Evolutionary conservation across 108 stramenopile genomes (phyloP).

Genomic region (Fragilaria crotonensis): DNA sequence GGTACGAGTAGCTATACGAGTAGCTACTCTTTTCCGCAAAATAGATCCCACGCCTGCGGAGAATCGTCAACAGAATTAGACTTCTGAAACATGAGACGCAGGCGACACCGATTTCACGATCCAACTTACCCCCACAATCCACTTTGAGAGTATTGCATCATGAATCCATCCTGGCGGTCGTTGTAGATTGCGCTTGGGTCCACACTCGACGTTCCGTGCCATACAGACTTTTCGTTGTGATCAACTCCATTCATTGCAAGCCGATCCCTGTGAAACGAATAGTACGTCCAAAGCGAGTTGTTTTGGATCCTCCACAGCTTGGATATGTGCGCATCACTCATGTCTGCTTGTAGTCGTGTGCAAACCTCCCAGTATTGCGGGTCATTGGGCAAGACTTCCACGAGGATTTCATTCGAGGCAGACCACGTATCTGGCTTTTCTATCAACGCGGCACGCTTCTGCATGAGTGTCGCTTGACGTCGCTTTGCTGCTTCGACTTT

Average conservation of each 20-base stretch:
- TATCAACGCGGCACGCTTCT: neutral
- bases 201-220: constrained; percentile 5
- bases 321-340: neutral
- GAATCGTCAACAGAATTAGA: neutral
- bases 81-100: neutral
- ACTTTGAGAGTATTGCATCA: constrained; percentile 3
- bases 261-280: neutral
- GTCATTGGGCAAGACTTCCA: neutral
- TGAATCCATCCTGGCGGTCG: constrained; percentile 10
- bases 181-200: constrained; percentile 3
- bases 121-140: constrained; percentile 6
- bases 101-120: neutral
- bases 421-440: neutral
- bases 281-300: constrained; percentile 6
- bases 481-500: neutral
- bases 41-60: constrained; percentile 2
- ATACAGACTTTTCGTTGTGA: neutral
- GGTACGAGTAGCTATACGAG: neutral
- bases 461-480: neutral
- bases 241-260: neutral
- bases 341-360: neutral
- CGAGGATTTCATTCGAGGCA: neutral
- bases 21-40: constrained; percentile 1
- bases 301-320: constrained; percentile 7
- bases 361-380: constrained; percentile 3